Evolutionary conservation across 2,329 filamentous ascomycete species (phyloP), one percentile per base, ranked within the genome.

Genomic region (Fusarium sp.): DNA sequence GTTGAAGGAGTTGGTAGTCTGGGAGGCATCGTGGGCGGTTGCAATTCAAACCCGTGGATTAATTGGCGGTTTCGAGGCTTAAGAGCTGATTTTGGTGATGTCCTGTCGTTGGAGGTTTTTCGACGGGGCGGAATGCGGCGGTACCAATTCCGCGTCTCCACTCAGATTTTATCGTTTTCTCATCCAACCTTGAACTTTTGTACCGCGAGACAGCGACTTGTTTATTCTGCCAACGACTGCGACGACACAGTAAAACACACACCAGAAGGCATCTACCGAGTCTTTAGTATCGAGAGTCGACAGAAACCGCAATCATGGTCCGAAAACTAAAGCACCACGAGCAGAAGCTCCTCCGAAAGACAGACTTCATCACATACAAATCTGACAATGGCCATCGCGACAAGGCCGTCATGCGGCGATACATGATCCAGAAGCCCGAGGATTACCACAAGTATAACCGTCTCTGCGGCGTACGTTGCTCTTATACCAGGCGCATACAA

Each of bases 251-350:
- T 20, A 32, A 28, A 19, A 6, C 43, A 20, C 6, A 3, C 32
- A 24, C n/a, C 6, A 33, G n/a, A 22, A 15, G 11, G 35, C 17
- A 3, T 3, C 6, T 10, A 37, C 7, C 7, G 19, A 17, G 14
- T 6, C 0, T 11, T 8, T 3, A 47, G 11, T 32, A 49, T 13
- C 47, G 8, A 5, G 24, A 19, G 7, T 33, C 45, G 50, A 19
- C 28, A 45, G 7, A 28, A n/a, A 17, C 24, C 64, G 61, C 45
- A 77, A 86, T 71, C 24, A 98, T 98, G 96, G 93, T 97, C 72
- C 91, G 96, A 74, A 94, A 97, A 84, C 89, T 99, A 77, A 98
- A 97, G 83, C 89, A 97, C 82, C 95, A 97, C 82, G 96, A 99
- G 89, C 89, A 96, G 79, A 96, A 96, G 86, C 91, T 98, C 77